Conservation (phyloP, 148 eudicot genomes). For the Nyssa sinensis region DNA sequence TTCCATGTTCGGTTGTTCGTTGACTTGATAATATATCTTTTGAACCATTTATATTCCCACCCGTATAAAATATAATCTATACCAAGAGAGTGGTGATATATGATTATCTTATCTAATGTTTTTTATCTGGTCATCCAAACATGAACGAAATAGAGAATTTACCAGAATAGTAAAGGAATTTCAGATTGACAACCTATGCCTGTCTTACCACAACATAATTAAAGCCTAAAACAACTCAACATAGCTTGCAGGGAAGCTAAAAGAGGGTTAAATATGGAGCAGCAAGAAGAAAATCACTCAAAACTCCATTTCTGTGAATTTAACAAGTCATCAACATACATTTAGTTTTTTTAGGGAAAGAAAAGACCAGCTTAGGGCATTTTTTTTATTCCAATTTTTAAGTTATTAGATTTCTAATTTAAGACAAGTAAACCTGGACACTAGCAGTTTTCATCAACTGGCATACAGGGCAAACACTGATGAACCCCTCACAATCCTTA, state of each 20-base stretch:
- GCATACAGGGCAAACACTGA: conserved; percentile 66
- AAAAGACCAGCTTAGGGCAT: neutral
- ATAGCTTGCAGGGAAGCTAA: neutral
- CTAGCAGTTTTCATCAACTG: conserved; percentile 54
- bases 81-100: no score
- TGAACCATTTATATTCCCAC: no score
- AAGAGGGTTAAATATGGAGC: no score
- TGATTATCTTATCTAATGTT: no score
- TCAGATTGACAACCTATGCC: neutral
- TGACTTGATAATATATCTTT: no score
- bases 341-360: neutral
- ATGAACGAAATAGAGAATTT: no score
- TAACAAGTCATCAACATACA: neutral
- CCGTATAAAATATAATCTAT: no score
- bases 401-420: conserved; percentile 20
- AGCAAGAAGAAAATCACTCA: no score
- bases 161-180: neutral
- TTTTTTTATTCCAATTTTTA: neutral
- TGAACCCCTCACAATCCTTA: conserved; percentile 56
- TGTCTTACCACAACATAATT: neutral
- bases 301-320: no score
- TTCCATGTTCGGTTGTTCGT: no score
- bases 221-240: neutral
- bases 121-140: no score
- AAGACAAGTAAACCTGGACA: conserved; percentile 70